A percentile compares a stretch with the other conserved stretches of the same genome.
These are phyloP conservation scores for Metschnikowia proteae DNA, from an alignment of 805 yeast species.

Conservation along the genomic window DNA sequence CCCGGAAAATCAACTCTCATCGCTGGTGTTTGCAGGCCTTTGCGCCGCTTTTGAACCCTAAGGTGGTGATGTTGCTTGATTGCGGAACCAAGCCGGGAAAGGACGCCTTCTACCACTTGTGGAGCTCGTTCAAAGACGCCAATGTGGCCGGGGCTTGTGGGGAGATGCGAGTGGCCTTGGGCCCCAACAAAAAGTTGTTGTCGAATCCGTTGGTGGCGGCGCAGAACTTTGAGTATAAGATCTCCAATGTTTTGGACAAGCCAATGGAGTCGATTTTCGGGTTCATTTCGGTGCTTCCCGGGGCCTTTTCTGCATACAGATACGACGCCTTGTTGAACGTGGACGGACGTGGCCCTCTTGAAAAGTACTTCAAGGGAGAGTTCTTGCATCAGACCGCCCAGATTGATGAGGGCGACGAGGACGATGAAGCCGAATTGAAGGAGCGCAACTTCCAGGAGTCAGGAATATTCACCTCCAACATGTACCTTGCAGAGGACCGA, in stretches of 20 bases:
- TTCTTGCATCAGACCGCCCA: slow-evolving; percentile 54
- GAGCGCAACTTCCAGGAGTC: slow-evolving; percentile 35
- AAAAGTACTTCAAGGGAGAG: slow-evolving; percentile 66
- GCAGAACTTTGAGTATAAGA: slow-evolving; percentile 64
- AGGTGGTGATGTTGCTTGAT: slow-evolving; percentile 53
- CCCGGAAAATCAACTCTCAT: slow-evolving; percentile 64
- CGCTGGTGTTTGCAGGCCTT: slow-evolving; percentile 69
- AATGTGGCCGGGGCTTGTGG: slow-evolving; percentile 71
- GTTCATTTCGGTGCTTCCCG: slow-evolving; percentile 62
- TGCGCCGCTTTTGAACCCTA: slow-evolving; percentile 54
- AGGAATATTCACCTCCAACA: slow-evolving; percentile 60
- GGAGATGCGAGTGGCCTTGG: slow-evolving; percentile 76
- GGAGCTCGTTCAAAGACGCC: slow-evolving; percentile 57
- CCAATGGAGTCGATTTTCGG: slow-evolving; percentile 66
- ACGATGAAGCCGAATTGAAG: slow-evolving; percentile 44
- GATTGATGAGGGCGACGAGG: slow-evolving; percentile 43
- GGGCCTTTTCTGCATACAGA: slow-evolving; percentile 66
- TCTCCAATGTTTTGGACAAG: slow-evolving; percentile 63
- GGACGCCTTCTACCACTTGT: slow-evolving; percentile 52
- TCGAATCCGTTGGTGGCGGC: slow-evolving; percentile 59
- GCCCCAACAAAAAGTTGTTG: slow-evolving; percentile 40
- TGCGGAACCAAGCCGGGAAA: slow-evolving; percentile 64
- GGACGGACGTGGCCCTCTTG: slow-evolving; percentile 54
- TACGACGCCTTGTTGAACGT: slow-evolving; percentile 55
- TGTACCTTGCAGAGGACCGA: slow-evolving; percentile 70